Conservation (phyloP, 1,284 basidiomycete genomes). For the Moesziomyces parantarcticus region DNA sequence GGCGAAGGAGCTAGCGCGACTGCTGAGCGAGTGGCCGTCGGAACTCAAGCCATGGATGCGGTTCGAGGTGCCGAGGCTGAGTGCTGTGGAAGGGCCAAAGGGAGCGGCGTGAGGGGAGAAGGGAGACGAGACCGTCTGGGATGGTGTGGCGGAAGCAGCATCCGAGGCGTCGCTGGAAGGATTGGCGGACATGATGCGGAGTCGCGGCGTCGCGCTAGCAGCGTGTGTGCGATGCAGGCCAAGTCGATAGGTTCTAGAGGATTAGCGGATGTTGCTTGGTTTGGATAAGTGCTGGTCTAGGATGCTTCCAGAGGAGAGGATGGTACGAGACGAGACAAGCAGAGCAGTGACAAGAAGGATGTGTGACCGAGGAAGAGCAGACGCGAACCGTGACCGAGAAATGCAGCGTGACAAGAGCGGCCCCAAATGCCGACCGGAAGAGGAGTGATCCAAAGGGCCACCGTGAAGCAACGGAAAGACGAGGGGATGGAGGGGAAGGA, state of each 20-base stretch:
- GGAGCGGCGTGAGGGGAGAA: constrained; percentile 31
- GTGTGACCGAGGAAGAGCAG: too few species aligned
- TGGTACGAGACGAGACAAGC: background rate
- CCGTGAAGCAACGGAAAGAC: too few species aligned
- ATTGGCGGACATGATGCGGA: constrained; percentile 15
- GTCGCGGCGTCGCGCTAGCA: background rate
- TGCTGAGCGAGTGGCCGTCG: constrained; percentile 25
- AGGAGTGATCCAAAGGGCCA: too few species aligned
- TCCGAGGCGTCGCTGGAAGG: constrained; percentile 13
- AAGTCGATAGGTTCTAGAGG: too few species aligned
- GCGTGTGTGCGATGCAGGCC: too few species aligned
- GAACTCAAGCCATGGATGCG: constrained; percentile 12
- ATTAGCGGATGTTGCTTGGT: too few species aligned
- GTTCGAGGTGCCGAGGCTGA: constrained; percentile 4
- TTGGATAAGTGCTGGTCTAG: too few species aligned
- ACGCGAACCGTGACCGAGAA: too few species aligned
- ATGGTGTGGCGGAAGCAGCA: constrained; percentile 8
- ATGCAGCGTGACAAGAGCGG: too few species aligned
- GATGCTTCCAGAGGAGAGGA: background rate
- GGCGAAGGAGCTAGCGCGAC: constrained; percentile 34
- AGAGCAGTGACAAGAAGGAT: too few species aligned
- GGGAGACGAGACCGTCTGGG: constrained; percentile 13
- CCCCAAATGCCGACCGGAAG: too few species aligned
- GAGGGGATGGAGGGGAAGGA: background rate
- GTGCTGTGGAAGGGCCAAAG: constrained; percentile 10